Base-by-base conservation (phyloP, 768 basidiomycete species). In the Leucogyrophana mollusca region DNA sequence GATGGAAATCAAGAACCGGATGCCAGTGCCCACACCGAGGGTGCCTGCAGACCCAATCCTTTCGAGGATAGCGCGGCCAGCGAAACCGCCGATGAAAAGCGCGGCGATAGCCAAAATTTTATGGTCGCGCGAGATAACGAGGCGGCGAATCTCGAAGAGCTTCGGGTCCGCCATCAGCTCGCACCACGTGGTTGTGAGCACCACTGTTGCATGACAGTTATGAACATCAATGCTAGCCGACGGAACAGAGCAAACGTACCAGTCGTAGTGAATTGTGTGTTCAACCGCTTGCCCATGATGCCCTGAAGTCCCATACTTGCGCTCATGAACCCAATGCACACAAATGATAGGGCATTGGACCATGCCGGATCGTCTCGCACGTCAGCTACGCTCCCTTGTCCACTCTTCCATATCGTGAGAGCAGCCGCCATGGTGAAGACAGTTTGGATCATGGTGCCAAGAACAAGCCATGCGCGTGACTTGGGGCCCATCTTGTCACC, bases 171-270 rank as follows among this genome's bases (percentile, higher is more conserved):
- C 83, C 76, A 88, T 77, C 39, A 94, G 78, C 56, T 94, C 91
- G 54, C 90, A 89, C 90, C 90, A 94, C 46, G 91, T 78, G 14
- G 87, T 89, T 13, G 91, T 94, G 9, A 94, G 73, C 35, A 92
- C 88, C 52, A 91, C 88, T 82, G 61, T 10, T 23, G 22, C 52
- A 24, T 16, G 10, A 22, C 20, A 52, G 23, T 42, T 33, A 32
- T n/a, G 2, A 11, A 34, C 4, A 27, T 13, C 17, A 25, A 16
- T 6, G 14, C 9, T 13, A 30, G 17, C 3, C 7, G 20, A 44
- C 7, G 8, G n/a, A 9, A 16, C 4, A 32, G 50, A 34, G 14
- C 20, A 39, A 11, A 75, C 80, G 58, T 34, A 86, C 85, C 83
- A 16, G 85, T 87, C 0, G 85, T 87, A 13, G 84, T 82, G 60